Base-by-base conservation (phyloP, 2,329 filamentous ascomycete genomes). In the Fusarium verrucosum region DNA sequence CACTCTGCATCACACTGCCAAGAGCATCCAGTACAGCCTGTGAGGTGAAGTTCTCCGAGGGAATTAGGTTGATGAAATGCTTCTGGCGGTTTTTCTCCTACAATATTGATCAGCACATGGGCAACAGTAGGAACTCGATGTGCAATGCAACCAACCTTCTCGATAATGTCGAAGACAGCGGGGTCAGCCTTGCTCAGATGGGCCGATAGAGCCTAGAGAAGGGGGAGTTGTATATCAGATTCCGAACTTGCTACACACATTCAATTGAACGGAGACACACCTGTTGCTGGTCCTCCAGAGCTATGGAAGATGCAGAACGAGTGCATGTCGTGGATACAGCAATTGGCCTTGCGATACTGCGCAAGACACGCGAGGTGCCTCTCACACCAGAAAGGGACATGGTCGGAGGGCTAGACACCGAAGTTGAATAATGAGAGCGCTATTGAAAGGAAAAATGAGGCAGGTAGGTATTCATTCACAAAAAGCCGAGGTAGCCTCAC, bases 21-120 rank as follows among this genome's bases (percentile, higher is more conserved):
- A 97, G 83, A 30, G 93, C 92, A 83, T 97, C 93, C 53, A 97
- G 86, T 19, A 97, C 93, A 26, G 93, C 92, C 78, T 96, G 92
- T 9, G 93, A 96, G 23, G 93, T 97, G 75, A 97, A 96, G 81
- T 97, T 97, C 80, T 97, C 93, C 8, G 93, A 97, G 19, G 93
- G 93, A 69, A 97, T 97, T 56, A 97, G 84, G 79, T 98, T 98
- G 82, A 99, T 97, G 75, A 97, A 99, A 79, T 98, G 93, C 80
- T 97, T 96, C 79, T 99, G 95, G 70, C 95, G 87, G 70, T 86
- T 86, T 87, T 98, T 98, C 83, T 99, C 95, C 92, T 97, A 32
- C 11, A 44, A 11, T 25, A 19, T 32, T 11, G 10, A 23, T 65
- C 32, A 60, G 47, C 30, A 50, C 37, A 22, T n/a, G 16, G 14